Evolutionary conservation across 164 flowering plant species (phyloP).

Genomic region (Cinnamomum micranthum): DNA sequence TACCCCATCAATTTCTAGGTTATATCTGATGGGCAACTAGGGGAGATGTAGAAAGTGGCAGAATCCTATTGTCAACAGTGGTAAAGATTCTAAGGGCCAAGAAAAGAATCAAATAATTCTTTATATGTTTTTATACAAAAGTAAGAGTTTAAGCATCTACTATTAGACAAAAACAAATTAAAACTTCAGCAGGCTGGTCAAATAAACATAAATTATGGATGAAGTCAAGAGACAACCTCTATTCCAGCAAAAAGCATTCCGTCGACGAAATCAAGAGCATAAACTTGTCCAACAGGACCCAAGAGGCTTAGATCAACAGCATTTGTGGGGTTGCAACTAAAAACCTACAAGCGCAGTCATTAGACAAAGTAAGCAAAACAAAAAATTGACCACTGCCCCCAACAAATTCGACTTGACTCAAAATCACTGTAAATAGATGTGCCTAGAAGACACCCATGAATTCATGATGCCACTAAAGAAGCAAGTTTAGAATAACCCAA

Average conservation of each 20-base stretch:
- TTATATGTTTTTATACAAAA: not conserved
- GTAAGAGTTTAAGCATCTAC: not conserved
- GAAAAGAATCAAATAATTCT: not conserved
- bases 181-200: not conserved
- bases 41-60: not conserved
- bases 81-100: not conserved
- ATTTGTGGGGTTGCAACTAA: slow-evolving; percentile 60
- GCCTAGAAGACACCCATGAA: not conserved
- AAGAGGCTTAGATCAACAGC: slow-evolving; percentile 51
- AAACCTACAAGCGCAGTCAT: slow-evolving; percentile 46
- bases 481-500: not conserved
- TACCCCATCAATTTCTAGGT: not conserved
- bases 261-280: slow-evolving; percentile 74
- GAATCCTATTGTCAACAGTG: not conserved
- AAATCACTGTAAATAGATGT: not conserved
- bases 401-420: not conserved
- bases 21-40: not conserved
- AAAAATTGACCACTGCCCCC: not conserved
- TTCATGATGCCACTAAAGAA: not conserved
- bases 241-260: slow-evolving; percentile 88
- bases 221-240: slow-evolving; percentile 44
- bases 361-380: not conserved
- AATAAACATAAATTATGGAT: not conserved
- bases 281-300: slow-evolving; percentile 95
- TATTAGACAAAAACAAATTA: not conserved